Evolutionary conservation across 768 basidiomycete genomes (phyloP), one percentile per base, ranked within the genome.

Genomic region (Collybia mongolica): DNA sequence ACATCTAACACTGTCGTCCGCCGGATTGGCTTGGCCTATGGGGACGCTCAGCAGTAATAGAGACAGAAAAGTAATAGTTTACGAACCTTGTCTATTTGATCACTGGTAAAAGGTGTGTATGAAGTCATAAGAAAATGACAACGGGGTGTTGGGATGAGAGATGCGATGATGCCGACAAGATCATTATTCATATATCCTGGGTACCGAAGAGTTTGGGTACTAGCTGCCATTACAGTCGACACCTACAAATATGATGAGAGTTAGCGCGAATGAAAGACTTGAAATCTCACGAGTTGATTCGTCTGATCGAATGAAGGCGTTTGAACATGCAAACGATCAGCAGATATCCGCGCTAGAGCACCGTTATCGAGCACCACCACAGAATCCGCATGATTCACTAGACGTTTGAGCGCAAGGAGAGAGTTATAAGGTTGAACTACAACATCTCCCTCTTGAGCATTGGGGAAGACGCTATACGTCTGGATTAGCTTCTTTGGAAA

Each of bases 181-280:
- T 99, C 96, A 60, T 98, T 99, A 76, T 98, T 98, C 95, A 98
- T 98, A 69, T 98, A 98, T 44, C 93, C 92, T 0, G 96, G 96
- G 71, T 97, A 99, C 60, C 96, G 83, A 20, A 99, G 80, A 12
- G 96, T 98, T 61, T 95, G 93, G 0, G 96, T 99, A 54, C 92
- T 95, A 9, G 95, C 96, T 8, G 96, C 90, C 83, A 99, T 98
- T 37, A 98, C 96, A 0, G 97, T 98, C 3, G 97, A 88, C 1
- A 93, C 90, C 95, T 98, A 48, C 9, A 52, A 28, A 50, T 44
- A 44, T 14, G n/a, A 32, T 20, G 19, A 11, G 23, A 43, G 28
- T 28, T 26, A 37, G 43, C 45, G 39, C 49, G 15, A 37, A 28
- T 14, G 9, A 23, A 46, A 26, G 24, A 48, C 39, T 24, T 46